phyloP scores from a whole-genome alignment of 2,329 filamentous ascomycete genomes.

The Paradendryphiella salina region DNA sequence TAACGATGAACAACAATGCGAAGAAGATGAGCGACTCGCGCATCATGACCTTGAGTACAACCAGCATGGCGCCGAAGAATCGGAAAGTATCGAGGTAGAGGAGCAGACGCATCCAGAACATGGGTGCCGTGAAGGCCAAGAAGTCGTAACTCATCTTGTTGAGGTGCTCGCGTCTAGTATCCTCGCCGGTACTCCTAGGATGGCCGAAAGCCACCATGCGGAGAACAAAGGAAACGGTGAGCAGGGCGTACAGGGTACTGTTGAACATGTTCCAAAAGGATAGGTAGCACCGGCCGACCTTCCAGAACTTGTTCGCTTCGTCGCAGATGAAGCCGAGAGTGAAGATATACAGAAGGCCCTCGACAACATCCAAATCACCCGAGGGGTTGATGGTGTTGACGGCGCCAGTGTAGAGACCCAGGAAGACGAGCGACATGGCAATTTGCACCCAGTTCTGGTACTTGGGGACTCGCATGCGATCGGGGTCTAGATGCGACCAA shows the following conservation, averaged over 20 bases:
- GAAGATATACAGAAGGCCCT: constrained; percentile 85
- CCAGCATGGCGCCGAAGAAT: constrained; percentile 98
- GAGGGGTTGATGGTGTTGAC: constrained; percentile 91
- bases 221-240: constrained; percentile 76
- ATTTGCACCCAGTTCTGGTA: constrained; percentile 94
- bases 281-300: constrained; percentile 87
- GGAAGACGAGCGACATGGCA: constrained; percentile 78
- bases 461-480: constrained; percentile 87
- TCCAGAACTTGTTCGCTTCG: constrained; percentile 86
- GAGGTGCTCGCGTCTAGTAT: constrained; percentile 58
- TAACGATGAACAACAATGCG: constrained; percentile 79
- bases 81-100: constrained; percentile 91
- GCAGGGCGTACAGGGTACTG: constrained; percentile 73
- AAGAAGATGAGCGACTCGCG: constrained; percentile 88
- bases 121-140: constrained; percentile 85
- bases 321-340: constrained; percentile 90
- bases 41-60: constrained; percentile 79
- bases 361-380: constrained; percentile 81
- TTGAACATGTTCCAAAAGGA: constrained; percentile 99
- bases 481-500: constrained; percentile 83
- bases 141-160: constrained; percentile 92
- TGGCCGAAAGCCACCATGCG: constrained; percentile 78
- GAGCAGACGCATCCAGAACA: constrained; percentile 94
- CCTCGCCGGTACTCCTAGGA: constrained; percentile 49
- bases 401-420: constrained; percentile 82